Evolutionary conservation across 2,329 filamentous ascomycete genomes (phyloP), one percentile per base, ranked within the genome.

Genomic region (Exophiala dermatitidis): DNA sequence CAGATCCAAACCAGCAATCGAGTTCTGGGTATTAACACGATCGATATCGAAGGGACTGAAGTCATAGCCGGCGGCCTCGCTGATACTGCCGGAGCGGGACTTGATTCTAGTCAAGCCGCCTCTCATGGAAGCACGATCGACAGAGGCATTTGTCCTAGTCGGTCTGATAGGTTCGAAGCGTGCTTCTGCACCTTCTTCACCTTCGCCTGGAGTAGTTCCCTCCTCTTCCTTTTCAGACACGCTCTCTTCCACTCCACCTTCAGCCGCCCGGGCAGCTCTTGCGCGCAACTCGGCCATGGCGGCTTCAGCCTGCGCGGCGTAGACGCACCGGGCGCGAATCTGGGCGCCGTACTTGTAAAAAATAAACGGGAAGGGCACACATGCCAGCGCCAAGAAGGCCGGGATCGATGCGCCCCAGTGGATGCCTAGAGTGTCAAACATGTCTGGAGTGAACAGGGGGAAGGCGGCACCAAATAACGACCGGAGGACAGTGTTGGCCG

Each of bases 391-490:
- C 2, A 91, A 73, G 71, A 91, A 90, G 0, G 82, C 88, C 0
- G 86, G 86, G 9, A 91, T 72, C 0, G 80, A 82, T 33, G 77
- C 82, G 1, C 85, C 87, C 87, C 86, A 90, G 71, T 90, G 85
- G 52, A 86, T 83, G 45, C 86, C 85, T 2, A 85, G 74, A 51
- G 75, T 71, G 2, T 72, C 43, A 54, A 69, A 73, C 69, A 73
- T 72, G 28, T 69, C 59, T 53, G 61, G 55, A 4, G 85, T 82
- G 67, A 93, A 93, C 1, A 93, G 77, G 0, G 88, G 88, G 74
- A 94, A 93, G 1, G 78, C 83, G 1, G 87, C 86, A 59, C 86
- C 88, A 58, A 84, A 85, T 5, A 90, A 73, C 0, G 86, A 90
- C 61, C 89, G 83, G 36, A 94, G 71, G 64, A 94, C 85, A 0